Percentiles rank a stretch among this genome's conserved stretches.
Conservation (phyloP, 176 grass and related monocot genomes). For the Triticum turgidum region DNA sequence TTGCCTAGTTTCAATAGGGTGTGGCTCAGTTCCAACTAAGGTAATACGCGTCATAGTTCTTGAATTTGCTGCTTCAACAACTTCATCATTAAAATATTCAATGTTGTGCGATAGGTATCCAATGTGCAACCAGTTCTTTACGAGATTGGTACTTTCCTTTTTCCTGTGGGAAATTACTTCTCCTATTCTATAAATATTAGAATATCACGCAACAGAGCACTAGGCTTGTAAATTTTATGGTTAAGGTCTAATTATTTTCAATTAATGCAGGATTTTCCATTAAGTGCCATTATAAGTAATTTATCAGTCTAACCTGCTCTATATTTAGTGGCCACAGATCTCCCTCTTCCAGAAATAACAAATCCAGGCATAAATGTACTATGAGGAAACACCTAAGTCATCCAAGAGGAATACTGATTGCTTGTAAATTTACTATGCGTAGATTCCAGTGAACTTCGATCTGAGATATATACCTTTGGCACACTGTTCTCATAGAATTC, state of each 20-base stretch:
- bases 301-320: neutral
- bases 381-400: conserved; percentile 10
- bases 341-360: neutral
- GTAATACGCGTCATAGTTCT: conserved; percentile 39
- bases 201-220: neutral
- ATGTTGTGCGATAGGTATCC: neutral
- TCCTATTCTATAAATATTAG: neutral
- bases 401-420: conserved; percentile 6
- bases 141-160: conserved; percentile 12
- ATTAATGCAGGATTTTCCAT: neutral
- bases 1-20: conserved; percentile 91
- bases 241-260: conserved; percentile 15
- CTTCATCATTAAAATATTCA: conserved; percentile 3
- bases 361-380: neutral
- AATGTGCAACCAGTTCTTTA: conserved; percentile 14
- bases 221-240: neutral
- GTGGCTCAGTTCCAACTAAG: conserved; percentile 93
- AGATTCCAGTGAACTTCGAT: conserved; percentile 22
- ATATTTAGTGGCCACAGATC: neutral
- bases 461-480: conserved; percentile 30
- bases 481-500: conserved; percentile 30
- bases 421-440: conserved; percentile 15
- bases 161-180: neutral
- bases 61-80: conserved; percentile 1
- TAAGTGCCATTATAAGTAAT: neutral